Evolutionary conservation across 2,329 filamentous ascomycete species (phyloP), one percentile per base, ranked within the genome.

Genomic region (Gaeumannomyces tritici): DNA sequence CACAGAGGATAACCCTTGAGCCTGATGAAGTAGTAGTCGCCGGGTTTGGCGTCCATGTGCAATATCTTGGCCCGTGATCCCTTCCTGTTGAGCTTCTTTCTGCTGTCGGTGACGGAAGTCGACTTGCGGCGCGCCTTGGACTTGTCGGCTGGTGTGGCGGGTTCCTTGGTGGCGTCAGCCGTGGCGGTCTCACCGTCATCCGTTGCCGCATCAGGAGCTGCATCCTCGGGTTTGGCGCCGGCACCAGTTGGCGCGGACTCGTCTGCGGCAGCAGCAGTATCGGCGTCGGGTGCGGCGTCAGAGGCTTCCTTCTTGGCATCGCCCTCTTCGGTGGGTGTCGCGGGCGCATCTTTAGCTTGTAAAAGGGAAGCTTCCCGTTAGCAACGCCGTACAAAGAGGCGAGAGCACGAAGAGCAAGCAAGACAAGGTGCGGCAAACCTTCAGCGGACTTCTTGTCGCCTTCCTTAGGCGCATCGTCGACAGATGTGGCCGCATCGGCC

Each of bases 1-100:
- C 95, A 99, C 54, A 91, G 88, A 35, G 95, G 91, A 75, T 91
- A 96, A 64, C 93, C 95, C 81, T 96, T 96, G 75, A 99, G 87
- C 74, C 93, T 90, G 66, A 96, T 91, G 72, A 96, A 87, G 77
- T 89, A 98, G 76, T 93, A 89, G 70, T 98, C 89, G 68, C 96
- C 95, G 5, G 95, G 90, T 78, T 96, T 83, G 66, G 91, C 93
- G 72, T 96, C 85, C 61, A 91, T 81, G 68, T 91, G 84, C 57
- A 83, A 83, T 66, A 89, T 80, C 71, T 88, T 87, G 65, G 83
- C 81, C 76, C 87, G 88, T 59, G 90, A 93, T 72, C 87, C 89
- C 81, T 95, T 96, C 79, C 89, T 91, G 79, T 86, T 95, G 65
- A 92, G 80, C 74, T 93, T 93, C 80, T 92, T 93, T 76, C 90